These are phyloP conservation scores for Juncus effusus DNA, from an alignment of 176 grass and related monocot species.

Conservation along the genomic window DNA sequence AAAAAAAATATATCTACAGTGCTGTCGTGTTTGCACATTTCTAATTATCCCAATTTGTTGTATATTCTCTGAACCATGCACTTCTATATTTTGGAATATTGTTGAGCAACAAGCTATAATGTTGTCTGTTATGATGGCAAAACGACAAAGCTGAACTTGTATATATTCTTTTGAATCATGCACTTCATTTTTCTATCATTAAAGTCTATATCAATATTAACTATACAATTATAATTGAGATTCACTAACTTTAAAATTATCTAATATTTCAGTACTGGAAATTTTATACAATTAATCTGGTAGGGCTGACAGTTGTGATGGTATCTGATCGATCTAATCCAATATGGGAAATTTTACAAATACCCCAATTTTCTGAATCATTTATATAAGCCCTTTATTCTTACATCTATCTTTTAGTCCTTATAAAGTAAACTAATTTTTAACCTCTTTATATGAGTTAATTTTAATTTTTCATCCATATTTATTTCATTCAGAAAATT, in stretches of 20 bases:
- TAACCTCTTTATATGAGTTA: too few relatives aligned
- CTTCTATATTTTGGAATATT: constrained; percentile 13
- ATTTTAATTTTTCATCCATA: too few relatives aligned
- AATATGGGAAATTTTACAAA: not conserved
- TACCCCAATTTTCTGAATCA: too few relatives aligned
- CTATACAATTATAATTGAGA: constrained; percentile 5
- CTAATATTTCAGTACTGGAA: not conserved
- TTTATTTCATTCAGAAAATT: too few relatives aligned
- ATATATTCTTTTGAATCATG: constrained; percentile 27
- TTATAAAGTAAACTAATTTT: too few relatives aligned
- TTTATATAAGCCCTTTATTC: too few relatives aligned
- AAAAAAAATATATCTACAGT: too few relatives aligned
- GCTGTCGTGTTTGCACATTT: too few relatives aligned
- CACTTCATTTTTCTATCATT: constrained; percentile 10
- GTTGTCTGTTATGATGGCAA: constrained; percentile 25
- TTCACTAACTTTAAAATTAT: too few relatives aligned
- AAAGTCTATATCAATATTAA: not conserved
- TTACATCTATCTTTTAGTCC: too few relatives aligned
- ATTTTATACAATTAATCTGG: constrained; percentile 2
- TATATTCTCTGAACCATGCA: too few relatives aligned
- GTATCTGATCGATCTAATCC: not conserved
- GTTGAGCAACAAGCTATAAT: constrained; percentile 17
- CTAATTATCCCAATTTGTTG: too few relatives aligned
- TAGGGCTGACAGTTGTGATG: constrained; percentile 12
- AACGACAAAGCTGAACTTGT: constrained; percentile 4